These are phyloP conservation scores for Beauveria asiatica DNA, from an alignment of 2,329 filamentous ascomycete species.

Conservation along the genomic window DNA sequence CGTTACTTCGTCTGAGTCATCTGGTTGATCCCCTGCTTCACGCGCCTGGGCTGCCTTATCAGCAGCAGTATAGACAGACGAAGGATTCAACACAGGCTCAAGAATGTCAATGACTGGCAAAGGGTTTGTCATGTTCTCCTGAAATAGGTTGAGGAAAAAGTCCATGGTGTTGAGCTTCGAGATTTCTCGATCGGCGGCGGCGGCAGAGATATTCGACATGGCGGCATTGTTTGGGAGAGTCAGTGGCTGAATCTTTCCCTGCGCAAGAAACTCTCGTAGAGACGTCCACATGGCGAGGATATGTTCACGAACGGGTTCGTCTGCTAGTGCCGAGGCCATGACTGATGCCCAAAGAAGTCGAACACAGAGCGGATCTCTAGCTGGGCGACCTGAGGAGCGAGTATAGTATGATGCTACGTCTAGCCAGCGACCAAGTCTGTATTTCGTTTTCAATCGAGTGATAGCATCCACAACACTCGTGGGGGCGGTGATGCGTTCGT, in stretches of 20 bases:
- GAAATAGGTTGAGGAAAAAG: conserved; percentile 87
- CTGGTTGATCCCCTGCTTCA: background rate
- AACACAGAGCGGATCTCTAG: conserved; percentile 33
- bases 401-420: conserved; percentile 39
- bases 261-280: conserved; percentile 41
- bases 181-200: conserved; percentile 82
- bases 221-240: conserved; percentile 74
- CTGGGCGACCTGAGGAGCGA: conserved; percentile 25
- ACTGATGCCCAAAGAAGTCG: conserved; percentile 52
- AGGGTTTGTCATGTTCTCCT: conserved; percentile 71
- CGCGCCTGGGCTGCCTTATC: conserved; percentile 6
- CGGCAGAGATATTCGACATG: conserved; percentile 77
- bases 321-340: conserved; percentile 41
- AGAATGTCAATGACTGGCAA: conserved; percentile 81
- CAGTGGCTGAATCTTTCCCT: conserved; percentile 36
- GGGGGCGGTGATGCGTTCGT: conserved; percentile 49
- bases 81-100: conserved; percentile 80
- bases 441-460: conserved; percentile 40
- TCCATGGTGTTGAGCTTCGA: conserved; percentile 92
- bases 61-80: conserved; percentile 37
- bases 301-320: conserved; percentile 47
- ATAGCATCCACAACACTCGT: conserved; percentile 43
- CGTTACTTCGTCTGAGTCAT: conserved; percentile 15
- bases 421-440: conserved; percentile 44
- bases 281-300: conserved; percentile 51